phyloP scores from a whole-genome alignment of 106 monocot genomes.

The Vanilla planifolia region DNA sequence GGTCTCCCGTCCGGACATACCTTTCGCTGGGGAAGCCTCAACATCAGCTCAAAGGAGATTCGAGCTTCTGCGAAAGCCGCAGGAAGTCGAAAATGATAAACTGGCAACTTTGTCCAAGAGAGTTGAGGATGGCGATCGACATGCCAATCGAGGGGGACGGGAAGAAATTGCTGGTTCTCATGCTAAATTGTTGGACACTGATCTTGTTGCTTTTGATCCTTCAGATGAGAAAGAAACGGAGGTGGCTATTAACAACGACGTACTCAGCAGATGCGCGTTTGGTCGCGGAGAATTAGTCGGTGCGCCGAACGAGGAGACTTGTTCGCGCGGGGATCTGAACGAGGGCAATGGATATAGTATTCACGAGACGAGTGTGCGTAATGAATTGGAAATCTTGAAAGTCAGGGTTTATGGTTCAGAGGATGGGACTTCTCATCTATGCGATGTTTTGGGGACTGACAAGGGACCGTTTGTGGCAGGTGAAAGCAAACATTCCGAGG shows the following conservation, averaged over 20 bases:
- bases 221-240: constrained; percentile 1
- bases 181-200: neutral
- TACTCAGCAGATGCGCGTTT: neutral
- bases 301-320: neutral
- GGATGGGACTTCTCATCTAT: no score
- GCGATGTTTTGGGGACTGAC: neutral
- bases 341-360: neutral
- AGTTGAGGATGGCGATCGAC: neutral
- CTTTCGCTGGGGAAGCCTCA: neutral
- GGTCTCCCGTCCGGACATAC: neutral
- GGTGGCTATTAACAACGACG: neutral
- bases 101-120: neutral
- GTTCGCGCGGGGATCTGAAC: neutral
- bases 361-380: neutral
- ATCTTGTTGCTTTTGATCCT: neutral
- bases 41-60: neutral
- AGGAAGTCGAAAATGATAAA: neutral
- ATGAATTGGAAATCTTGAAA: neutral
- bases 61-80: neutral
- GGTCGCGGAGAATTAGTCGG: neutral
- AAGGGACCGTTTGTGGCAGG: neutral
- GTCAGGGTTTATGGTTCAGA: neutral
- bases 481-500: neutral
- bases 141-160: neutral
- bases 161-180: neutral